A percentile compares a stretch with the other conserved stretches of the same genome.
These are phyloP conservation scores for Dictyostelium firmibasis DNA, from an alignment of 78 protist species.

Conservation along the genomic window DNA sequence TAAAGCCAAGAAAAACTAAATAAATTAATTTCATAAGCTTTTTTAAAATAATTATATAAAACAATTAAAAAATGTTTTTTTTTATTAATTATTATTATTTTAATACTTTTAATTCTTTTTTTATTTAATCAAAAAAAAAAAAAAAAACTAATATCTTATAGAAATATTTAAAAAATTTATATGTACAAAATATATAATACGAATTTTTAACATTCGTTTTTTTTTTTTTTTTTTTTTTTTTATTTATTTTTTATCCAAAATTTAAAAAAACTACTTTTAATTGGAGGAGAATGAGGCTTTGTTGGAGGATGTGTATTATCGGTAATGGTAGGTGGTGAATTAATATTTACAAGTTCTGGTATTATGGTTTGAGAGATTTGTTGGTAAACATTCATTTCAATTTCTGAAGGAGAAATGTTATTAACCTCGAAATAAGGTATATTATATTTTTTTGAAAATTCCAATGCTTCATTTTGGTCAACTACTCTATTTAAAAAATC, in stretches of 20 bases:
- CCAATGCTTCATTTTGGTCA: not conserved
- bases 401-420: not conserved
- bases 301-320: not conserved
- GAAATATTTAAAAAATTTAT: too few relatives aligned
- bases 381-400: not conserved
- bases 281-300: not conserved
- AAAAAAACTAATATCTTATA: too few relatives aligned
- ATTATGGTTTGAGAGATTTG: not conserved
- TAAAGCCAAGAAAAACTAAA: conserved; percentile 51
- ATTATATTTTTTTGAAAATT: not conserved
- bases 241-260: not conserved
- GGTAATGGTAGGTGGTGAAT: not conserved
- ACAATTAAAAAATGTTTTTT: too few relatives aligned
- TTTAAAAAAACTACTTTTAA: not conserved
- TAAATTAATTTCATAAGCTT: not conserved
- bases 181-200: too few relatives aligned
- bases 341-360: not conserved
- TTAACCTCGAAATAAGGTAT: not conserved
- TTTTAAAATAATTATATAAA: not conserved
- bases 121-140: too few relatives aligned
- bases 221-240: not conserved
- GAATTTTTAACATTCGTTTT: too few relatives aligned
- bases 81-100: too few relatives aligned
- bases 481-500: not conserved
- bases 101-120: too few relatives aligned